Percentiles rank a stretch among this genome's conserved stretches.
phyloP scores from a whole-genome alignment of 352 stramenopile species.

The Globisporangium viniferum region DNA sequence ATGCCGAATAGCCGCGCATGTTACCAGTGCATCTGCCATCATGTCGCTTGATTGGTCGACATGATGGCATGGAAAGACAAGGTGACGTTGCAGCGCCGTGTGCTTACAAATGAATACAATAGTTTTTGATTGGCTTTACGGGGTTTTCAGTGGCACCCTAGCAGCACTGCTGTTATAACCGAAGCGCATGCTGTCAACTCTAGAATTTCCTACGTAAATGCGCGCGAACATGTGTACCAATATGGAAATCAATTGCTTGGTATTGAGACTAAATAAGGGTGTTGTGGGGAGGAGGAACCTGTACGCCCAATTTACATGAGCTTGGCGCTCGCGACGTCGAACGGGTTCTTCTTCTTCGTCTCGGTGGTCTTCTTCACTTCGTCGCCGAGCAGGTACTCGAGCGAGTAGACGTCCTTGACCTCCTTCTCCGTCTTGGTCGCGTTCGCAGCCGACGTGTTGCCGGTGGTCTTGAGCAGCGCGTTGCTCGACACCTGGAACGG shows the following conservation, averaged over 20 bases:
- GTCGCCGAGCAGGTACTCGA: conserved; percentile 58
- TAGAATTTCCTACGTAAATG: no score
- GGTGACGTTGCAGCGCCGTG: not conserved
- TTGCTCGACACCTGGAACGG: conserved; percentile 65
- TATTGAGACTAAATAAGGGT: conserved; percentile 7
- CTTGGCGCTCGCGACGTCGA: conserved; percentile 63
- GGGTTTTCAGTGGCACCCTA: not conserved
- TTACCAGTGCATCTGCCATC: not conserved
- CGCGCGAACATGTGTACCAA: not conserved
- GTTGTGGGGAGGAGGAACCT: not conserved
- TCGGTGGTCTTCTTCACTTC: conserved; percentile 19
- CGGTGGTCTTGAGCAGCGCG: conserved; percentile 32
- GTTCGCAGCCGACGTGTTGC: conserved; percentile 13
- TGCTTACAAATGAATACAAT: conserved; percentile 8
- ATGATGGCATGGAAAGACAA: not conserved
- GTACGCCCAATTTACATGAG: conserved; percentile 37
- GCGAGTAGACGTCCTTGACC: conserved; percentile 61
- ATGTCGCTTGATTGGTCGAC: not conserved
- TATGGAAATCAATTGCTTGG: not conserved
- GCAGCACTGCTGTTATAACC: no score
- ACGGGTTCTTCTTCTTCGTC: conserved; percentile 46
- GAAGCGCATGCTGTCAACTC: no score
- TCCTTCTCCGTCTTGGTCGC: conserved; percentile 24
- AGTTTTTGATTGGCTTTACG: not conserved
- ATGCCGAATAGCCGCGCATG: not conserved